Evolutionary conservation across 176 grass and related monocot species (phyloP), one percentile per base, ranked within the genome.

Genomic region (Oryza brachyantha): DNA sequence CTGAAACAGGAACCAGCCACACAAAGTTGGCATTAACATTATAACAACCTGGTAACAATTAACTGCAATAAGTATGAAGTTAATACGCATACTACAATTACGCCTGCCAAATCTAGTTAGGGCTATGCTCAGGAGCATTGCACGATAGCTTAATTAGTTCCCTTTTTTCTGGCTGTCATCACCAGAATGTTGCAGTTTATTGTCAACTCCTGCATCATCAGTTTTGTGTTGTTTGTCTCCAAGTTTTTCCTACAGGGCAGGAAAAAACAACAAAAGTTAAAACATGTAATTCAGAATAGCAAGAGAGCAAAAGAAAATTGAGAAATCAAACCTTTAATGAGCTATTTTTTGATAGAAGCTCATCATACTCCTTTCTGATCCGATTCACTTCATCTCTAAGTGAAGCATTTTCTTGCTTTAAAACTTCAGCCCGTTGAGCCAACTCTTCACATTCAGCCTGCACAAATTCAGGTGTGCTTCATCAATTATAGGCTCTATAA

Each of bases 371-470:
- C 72, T 92, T 93, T 85, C 81, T 99, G 55, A 99, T 93, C 22
- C 46, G 77, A 55, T 89, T 92, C 35, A 99, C 81, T 82, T 99
- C 92, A 87, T 87, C 83, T 89, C 88, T 93, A 66, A 99, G 87
- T 76, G 92, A 92, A 85, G 90, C 62, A 87, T 99, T 99, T 89
- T 99, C 96, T 77, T 99, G 85, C 66, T 91, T 96, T 84, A 99
- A 88, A 86, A 32, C 72, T 32, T 99, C 96, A 67, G 96, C 96
- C 24, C 84, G 92, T 83, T 89, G 88, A 86, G 76, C 90, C 36
- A 99, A 83, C 72, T 99, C 96, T 84, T 99, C 96, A 82, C 90
- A 99, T 80, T 99, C 96, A 86, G 96, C 92, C 96, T 99, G 86
- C 40, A 91, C 77, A 90, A 72, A 61, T 27, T 37, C 68, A 61